Percentiles rank a stretch among this genome's conserved stretches.
phyloP scores from a whole-genome alignment of 106 monocot species.

The Dendrobium officinale region DNA sequence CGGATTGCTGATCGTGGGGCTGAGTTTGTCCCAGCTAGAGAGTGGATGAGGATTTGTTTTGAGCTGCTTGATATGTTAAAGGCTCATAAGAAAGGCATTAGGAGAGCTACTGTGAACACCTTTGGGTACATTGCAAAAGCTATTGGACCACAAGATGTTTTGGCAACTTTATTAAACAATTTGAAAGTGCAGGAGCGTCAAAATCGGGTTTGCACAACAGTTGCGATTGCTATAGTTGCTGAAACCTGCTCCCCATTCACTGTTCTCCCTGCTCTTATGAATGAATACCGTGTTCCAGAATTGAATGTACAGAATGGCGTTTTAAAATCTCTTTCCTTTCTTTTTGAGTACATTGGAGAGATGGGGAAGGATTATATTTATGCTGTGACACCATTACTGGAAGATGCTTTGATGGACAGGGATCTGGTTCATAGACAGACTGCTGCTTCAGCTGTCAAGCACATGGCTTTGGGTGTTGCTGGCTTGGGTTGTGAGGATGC shows the following conservation, averaged over 20 bases:
- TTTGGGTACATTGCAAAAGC: constrained; percentile 99
- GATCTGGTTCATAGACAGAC: constrained; percentile 95
- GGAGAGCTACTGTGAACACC: constrained; percentile 96
- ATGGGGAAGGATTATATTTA: constrained; percentile 99
- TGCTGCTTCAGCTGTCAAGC: constrained; percentile 98
- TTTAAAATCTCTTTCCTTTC: constrained; percentile 91
- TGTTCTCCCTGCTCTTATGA: constrained; percentile 94
- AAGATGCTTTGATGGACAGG: constrained; percentile 97
- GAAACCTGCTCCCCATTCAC: constrained; percentile 99
- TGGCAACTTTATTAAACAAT: constrained; percentile 91
- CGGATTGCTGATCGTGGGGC: constrained; percentile 99
- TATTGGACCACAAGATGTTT: constrained; percentile 99
- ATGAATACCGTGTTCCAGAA: constrained; percentile 94
- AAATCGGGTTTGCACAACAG: constrained; percentile 96
- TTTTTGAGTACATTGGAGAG: constrained; percentile 97
- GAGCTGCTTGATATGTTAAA: constrained; percentile 98
- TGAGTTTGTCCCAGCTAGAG: constrained; percentile 97
- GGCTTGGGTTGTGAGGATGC: constrained; percentile 98
- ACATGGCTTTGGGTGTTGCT: constrained; percentile 96
- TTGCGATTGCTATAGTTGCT: constrained; percentile 94
- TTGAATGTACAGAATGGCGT: constrained; percentile 96
- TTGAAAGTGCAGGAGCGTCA: constrained; percentile 96
- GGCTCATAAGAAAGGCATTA: constrained; percentile 96
- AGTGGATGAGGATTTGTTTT: constrained; percentile 99
- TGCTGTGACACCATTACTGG: constrained; percentile 89